A percentile compares a stretch with the other conserved stretches of the same genome.
Conservation (phyloP, 495 filamentous ascomycete species). For the Paragyromitra xinjiangensis region DNA sequence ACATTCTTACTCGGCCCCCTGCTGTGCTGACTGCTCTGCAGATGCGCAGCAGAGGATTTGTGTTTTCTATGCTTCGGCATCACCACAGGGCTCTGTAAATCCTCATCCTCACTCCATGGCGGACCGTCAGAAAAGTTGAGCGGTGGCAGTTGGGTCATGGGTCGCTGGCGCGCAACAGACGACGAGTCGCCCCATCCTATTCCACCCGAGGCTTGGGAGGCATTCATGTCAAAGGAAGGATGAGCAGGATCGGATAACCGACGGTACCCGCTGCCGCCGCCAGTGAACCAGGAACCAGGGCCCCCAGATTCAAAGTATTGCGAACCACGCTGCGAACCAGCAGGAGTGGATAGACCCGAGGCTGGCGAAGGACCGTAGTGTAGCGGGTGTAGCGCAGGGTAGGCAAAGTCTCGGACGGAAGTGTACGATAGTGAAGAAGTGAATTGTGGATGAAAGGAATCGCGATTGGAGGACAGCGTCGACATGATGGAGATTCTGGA, state of each 20-base stretch:
- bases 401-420: slow-evolving; percentile 94
- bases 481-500: slow-evolving; percentile 73
- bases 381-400: slow-evolving; percentile 79
- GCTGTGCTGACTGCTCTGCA: slow-evolving; percentile 50
- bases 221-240: slow-evolving; percentile 66
- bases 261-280: slow-evolving; percentile 61
- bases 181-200: slow-evolving; percentile 55
- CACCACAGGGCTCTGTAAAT: slow-evolving; percentile 88
- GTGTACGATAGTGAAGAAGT: slow-evolving; percentile 89
- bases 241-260: slow-evolving; percentile 82
- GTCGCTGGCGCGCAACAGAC: slow-evolving; percentile 43
- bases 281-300: slow-evolving; percentile 53
- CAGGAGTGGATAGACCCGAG: slow-evolving; percentile 81
- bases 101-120: slow-evolving; percentile 97
- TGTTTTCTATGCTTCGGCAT: slow-evolving; percentile 78
- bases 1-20: slow-evolving; percentile 54
- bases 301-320: slow-evolving; percentile 50
- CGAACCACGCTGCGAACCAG: slow-evolving; percentile 69
- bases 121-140: slow-evolving; percentile 91
- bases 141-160: slow-evolving; percentile 72
- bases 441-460: slow-evolving; percentile 81
- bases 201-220: slow-evolving; percentile 58
- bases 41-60: slow-evolving; percentile 71
- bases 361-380: slow-evolving; percentile 93
- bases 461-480: slow-evolving; percentile 70